Conservation (phyloP, 305 asterid species). For the Stenogyne calaminthoides region DNA sequence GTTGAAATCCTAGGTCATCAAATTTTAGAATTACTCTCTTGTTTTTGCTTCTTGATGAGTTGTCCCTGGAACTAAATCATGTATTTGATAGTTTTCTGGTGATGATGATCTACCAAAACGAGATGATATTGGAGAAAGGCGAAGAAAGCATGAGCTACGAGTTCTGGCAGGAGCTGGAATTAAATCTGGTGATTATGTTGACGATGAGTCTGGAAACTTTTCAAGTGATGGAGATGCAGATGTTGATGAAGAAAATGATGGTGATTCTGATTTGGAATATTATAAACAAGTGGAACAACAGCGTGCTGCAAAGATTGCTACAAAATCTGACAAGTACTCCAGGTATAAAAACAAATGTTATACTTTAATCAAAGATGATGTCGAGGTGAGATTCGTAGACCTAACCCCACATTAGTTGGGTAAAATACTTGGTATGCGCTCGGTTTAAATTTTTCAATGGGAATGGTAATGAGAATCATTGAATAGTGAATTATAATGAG, state of each 20-base stretch:
- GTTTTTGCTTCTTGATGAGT: background rate
- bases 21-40: background rate
- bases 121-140: slow-evolving; percentile 95
- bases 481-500: too few species aligned
- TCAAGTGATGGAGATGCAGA: slow-evolving; percentile 51
- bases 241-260: slow-evolving; percentile 34
- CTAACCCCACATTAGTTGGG: too few species aligned
- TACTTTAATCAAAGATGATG: too few species aligned
- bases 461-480: too few species aligned
- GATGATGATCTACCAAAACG: slow-evolving; percentile 89
- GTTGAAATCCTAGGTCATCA: slow-evolving; percentile 1
- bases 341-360: slow-evolving; percentile 44
- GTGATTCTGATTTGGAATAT: slow-evolving; percentile 67
- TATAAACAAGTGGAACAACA: slow-evolving; percentile 51
- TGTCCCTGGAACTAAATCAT: slow-evolving; percentile 20
- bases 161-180: slow-evolving; percentile 91
- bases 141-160: slow-evolving; percentile 85
- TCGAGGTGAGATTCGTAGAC: too few species aligned
- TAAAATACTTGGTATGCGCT: too few species aligned
- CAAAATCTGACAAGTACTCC: slow-evolving; percentile 69
- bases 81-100: slow-evolving; percentile 66
- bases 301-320: slow-evolving; percentile 72
- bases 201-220: slow-evolving; percentile 39
- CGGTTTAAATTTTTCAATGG: too few species aligned
- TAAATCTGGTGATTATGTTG: slow-evolving; percentile 47